Conservation (phyloP, 176 grass and related monocot genomes). For the Sorghum bicolor region DNA sequence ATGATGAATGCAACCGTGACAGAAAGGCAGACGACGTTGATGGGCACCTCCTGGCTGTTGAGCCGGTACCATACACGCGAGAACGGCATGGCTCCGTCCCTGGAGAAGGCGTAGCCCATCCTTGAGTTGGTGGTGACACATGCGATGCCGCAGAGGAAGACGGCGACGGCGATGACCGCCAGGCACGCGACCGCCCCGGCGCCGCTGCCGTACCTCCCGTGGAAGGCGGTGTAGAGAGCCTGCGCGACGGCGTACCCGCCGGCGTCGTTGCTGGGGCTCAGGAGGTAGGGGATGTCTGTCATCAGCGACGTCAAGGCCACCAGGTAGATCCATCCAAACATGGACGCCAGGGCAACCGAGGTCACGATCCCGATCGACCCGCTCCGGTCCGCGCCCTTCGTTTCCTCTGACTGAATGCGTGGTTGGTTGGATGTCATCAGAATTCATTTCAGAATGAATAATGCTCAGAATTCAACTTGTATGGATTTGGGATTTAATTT, state of each 20-base stretch:
- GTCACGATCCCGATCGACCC: conserved; percentile 59
- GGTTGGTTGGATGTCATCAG: no score
- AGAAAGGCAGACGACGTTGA: conserved; percentile 73
- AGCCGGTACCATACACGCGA: conserved; percentile 50
- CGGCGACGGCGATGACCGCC: conserved; percentile 39
- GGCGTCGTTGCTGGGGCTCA: conserved; percentile 46
- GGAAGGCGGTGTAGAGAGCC: conserved; percentile 48
- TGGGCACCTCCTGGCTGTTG: conserved; percentile 59
- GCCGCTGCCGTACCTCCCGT: conserved; percentile 50
- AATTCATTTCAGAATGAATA: no score
- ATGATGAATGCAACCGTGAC: conserved; percentile 54
- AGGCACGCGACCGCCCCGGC: conserved; percentile 48
- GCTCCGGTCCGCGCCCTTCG: conserved; percentile 59
- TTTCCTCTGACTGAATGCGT: conserved; percentile 51
- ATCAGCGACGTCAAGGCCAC: conserved; percentile 47
- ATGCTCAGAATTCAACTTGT: no score
- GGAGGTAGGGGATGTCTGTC: conserved; percentile 53
- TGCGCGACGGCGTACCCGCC: conserved; percentile 72
- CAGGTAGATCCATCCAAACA: conserved; percentile 54
- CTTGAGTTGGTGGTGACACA: conserved; percentile 63
- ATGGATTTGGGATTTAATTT: no score
- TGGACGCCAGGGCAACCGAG: conserved; percentile 33
- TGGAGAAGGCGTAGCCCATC: conserved; percentile 75
- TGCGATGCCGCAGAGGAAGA: conserved; percentile 51
- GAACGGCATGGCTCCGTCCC: conserved; percentile 70